A percentile compares a stretch with the other conserved stretches of the same genome.
These are phyloP conservation scores for Aspergillus hiratsukae DNA, from an alignment of 2,329 filamentous ascomycete genomes.

Conservation along the genomic window DNA sequence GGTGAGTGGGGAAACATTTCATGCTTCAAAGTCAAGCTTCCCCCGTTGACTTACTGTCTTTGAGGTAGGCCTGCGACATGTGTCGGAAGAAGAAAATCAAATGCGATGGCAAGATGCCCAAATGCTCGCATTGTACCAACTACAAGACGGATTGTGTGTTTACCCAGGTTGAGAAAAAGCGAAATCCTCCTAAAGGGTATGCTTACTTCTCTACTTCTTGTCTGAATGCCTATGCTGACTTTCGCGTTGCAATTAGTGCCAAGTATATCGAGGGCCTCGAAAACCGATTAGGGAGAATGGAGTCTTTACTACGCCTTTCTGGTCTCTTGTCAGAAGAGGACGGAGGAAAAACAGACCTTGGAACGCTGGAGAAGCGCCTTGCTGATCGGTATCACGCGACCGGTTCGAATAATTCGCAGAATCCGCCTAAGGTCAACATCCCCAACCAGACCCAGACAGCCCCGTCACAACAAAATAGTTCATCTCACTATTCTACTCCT, in stretches of 20 bases:
- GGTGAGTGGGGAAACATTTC: constrained; percentile 49
- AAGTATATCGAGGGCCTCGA: constrained; percentile 98
- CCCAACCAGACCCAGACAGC: constrained; percentile 22
- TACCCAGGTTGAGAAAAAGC: constrained; percentile 98
- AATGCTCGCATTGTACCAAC: constrained; percentile 93
- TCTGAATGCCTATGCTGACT: constrained; percentile 11
- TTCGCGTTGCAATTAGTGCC: constrained; percentile 53
- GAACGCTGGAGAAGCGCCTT: constrained; percentile 74
- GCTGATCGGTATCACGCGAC: constrained; percentile 46
- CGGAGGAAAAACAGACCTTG: constrained; percentile 78
- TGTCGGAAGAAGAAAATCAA: constrained; percentile 93
- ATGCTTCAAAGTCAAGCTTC: background rate
- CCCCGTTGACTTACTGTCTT: constrained; percentile 6
- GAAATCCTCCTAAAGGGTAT: constrained; percentile 93
- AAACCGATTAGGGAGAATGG: constrained; percentile 92
- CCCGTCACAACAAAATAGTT: constrained; percentile 27
- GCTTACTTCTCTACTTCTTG: constrained; percentile 21
- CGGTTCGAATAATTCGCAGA: constrained; percentile 34
- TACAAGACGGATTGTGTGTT: constrained; percentile 98
- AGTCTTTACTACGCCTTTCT: constrained; percentile 80
- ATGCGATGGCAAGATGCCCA: constrained; percentile 91
- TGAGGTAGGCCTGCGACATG: constrained; percentile 79
- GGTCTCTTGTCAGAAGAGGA: constrained; percentile 84
- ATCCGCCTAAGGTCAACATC: constrained; percentile 24
- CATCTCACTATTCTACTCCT: constrained; percentile 44